Base-by-base conservation (phyloP, 129 eudicot genomes). In the Chrysanthemum lavandulifolium region DNA sequence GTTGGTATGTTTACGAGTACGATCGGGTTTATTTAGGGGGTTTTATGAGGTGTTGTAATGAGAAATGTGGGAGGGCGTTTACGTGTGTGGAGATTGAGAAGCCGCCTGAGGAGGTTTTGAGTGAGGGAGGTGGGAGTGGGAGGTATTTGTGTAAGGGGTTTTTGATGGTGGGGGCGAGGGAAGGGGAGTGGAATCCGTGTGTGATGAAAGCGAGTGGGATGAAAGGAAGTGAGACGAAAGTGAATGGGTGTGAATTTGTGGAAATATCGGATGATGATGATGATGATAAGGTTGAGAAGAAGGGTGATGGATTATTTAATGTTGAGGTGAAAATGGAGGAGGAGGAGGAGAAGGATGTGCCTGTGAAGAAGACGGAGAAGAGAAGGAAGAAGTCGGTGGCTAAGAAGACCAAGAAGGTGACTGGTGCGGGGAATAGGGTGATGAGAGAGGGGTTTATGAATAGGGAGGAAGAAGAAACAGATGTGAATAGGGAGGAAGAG, bases 1-100 rank as follows among this genome's bases (percentile, higher is more conserved):
- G 97, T 69, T 88, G 80, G 66, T 69, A 73, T 31, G 65, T 89
- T 67, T 92, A 79, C 27, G 90, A 92, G 81, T 92, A 63, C 68
- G 69, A 65, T 60, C 83, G 76, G 85, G 83, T 75, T 74, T 92
- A 76, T 80, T 61, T 84, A 59, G 94, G 81, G 31, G 71, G 67
- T 61, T 76, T 84, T 80, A 78, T 92, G 80, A 81, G 72, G 88
- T 92, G 97, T 73, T 70, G 68, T 64, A 92, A 92, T 73, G 82
- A 56, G 68, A 81, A 56, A 5, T 92, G 97, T 65, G 58, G 75
- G 19, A 85, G 75, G 36, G 94, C 75, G 61, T 86, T 86, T 74
- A 88, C 86, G 13, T 86, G 86, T 65, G 78, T 83, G 65, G 76
- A 80, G 10, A 67, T 85, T 52, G 55, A 25, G n/a, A 18, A 69